Evolutionary conservation across 1,284 basidiomycete species (phyloP).

Genomic region (Trichosporon sp.): DNA sequence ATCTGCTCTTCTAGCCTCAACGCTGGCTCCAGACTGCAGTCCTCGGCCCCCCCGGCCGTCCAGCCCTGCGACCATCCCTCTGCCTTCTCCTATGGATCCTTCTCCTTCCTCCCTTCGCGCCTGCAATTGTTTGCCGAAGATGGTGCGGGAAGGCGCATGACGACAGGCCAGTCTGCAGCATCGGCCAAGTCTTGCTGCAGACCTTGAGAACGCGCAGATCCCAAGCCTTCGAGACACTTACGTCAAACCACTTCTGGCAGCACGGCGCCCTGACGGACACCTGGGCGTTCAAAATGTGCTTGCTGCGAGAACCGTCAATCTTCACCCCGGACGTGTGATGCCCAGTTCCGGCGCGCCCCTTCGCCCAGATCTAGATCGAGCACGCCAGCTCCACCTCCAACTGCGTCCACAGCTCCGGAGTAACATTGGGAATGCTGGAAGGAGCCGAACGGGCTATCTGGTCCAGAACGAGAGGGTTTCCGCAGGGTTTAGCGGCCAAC

Average conservation of each 20-base stretch:
- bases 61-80: neutral
- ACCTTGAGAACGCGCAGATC: neutral
- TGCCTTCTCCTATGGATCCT: neutral
- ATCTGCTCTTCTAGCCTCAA: neutral
- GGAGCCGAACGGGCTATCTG: neutral
- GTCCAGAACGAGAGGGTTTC: neutral
- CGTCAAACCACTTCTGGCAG: constrained; percentile 92
- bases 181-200: neutral
- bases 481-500: neutral
- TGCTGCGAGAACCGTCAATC: constrained; percentile 61
- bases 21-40: neutral
- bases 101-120: neutral
- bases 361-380: neutral
- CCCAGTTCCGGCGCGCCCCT: neutral
- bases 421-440: neutral
- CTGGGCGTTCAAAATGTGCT: constrained; percentile 90
- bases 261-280: constrained; percentile 91
- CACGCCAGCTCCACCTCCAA: neutral
- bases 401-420: neutral
- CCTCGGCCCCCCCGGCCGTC: neutral
- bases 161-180: neutral
- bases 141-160: neutral
- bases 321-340: too few species aligned
- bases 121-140: neutral
- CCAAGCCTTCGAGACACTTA: constrained; percentile 40